These are phyloP conservation scores for Yamadazyma buinensis DNA, from an alignment of 1,139 yeast species.

Conservation along the genomic window DNA sequence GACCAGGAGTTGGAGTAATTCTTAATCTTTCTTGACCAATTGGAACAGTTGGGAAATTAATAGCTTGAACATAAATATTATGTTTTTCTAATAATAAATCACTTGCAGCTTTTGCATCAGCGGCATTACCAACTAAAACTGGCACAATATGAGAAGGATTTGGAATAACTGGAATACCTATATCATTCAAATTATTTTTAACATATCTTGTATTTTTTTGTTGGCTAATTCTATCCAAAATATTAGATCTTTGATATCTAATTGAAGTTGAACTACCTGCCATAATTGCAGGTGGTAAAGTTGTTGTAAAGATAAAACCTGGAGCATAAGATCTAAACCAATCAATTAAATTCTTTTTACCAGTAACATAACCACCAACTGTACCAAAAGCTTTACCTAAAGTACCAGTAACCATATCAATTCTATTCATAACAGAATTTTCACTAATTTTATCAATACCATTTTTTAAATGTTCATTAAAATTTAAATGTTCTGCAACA, in stretches of 20 bases:
- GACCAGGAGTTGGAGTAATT: slow-evolving; percentile 98
- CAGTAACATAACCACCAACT: slow-evolving; percentile 97
- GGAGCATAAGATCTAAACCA: slow-evolving; percentile 97
- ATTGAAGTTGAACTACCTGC: slow-evolving; percentile 91
- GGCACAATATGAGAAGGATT: slow-evolving; percentile 98
- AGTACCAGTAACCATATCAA: slow-evolving; percentile 96
- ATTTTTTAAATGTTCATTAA: slow-evolving; percentile 68
- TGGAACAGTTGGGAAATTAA: slow-evolving; percentile 96
- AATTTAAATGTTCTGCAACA: slow-evolving; percentile 94
- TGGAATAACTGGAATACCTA: slow-evolving; percentile 94
- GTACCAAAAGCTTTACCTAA: slow-evolving; percentile 95
- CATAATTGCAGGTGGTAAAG: slow-evolving; percentile 97
- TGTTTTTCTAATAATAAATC: slow-evolving; percentile 82
- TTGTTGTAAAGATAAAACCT: slow-evolving; percentile 94
- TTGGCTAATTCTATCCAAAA: slow-evolving; percentile 76
- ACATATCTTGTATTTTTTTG: slow-evolving; percentile 85
- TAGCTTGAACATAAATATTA: slow-evolving; percentile 93
- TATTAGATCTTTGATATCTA: slow-evolving; percentile 75
- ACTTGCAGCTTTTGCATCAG: slow-evolving; percentile 84
- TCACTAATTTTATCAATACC: slow-evolving; percentile 56
- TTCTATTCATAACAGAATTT: slow-evolving; percentile 73
- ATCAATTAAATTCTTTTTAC: slow-evolving; percentile 76
- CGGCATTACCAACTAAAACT: slow-evolving; percentile 90
- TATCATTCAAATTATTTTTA: slow-evolving; percentile 59
- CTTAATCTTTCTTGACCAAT: slow-evolving; percentile 94